phyloP scores from a whole-genome alignment of 345 rosid genomes.

The Rhodamnia argentea region DNA sequence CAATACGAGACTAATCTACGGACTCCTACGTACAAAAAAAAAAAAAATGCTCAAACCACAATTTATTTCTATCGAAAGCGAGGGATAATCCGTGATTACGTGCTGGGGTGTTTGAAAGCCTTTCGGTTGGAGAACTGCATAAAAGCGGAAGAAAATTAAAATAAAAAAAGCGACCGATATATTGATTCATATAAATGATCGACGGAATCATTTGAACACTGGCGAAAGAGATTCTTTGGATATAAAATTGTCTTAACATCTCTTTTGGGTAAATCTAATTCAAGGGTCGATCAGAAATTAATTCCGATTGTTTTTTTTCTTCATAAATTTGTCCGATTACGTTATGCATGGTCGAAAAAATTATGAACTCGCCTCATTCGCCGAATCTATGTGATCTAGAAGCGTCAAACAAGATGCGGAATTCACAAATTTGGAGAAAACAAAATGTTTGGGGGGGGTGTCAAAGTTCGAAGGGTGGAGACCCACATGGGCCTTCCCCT shows the following conservation, averaged over 20 bases:
- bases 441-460: not conserved
- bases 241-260: not conserved
- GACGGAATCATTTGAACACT: not conserved
- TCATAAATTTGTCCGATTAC: no score
- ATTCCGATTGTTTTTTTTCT: no score
- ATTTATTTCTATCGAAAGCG: not conserved
- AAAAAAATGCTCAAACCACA: no score
- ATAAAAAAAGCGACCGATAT: not conserved
- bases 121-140: not conserved
- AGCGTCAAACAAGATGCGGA: not conserved
- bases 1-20: accelerated
- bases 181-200: not conserved
- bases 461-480: not conserved
- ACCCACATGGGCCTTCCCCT: not conserved
- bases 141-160: not conserved
- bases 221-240: not conserved
- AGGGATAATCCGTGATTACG: no score
- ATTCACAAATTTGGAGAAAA: not conserved
- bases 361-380: no score
- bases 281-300: not conserved
- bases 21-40: not conserved
- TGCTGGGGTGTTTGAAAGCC: no score
- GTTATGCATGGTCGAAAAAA: no score
- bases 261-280: not conserved
- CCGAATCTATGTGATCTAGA: no score